Evolutionary conservation across 331 rosid genomes (phyloP).

Genomic region (Telfairia occidentalis): DNA sequence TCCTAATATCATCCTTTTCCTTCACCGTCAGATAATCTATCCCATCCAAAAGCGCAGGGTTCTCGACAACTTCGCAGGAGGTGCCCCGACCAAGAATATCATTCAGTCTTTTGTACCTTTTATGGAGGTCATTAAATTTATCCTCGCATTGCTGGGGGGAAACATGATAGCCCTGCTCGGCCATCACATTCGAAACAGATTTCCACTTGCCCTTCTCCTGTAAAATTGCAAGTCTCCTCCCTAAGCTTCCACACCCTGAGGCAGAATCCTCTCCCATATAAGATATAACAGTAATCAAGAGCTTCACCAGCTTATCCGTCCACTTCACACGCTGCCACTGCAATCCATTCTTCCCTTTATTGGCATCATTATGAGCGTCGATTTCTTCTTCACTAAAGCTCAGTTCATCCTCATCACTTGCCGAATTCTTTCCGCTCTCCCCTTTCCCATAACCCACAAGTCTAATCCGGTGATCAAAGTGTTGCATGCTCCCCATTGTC

Average conservation of each 20-base stretch:
- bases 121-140: slow-evolving; percentile 77
- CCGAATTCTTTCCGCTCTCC: slow-evolving; percentile 53
- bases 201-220: slow-evolving; percentile 91
- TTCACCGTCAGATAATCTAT: slow-evolving; percentile 49
- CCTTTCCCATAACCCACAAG: slow-evolving; percentile 40
- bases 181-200: slow-evolving; percentile 76
- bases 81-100: slow-evolving; percentile 86
- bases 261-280: slow-evolving; percentile 50
- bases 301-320: slow-evolving; percentile 83
- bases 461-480: slow-evolving; percentile 33
- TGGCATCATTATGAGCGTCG: slow-evolving; percentile 35
- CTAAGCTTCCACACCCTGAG: slow-evolving; percentile 34
- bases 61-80: slow-evolving; percentile 79
- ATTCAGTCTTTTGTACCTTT: slow-evolving; percentile 67
- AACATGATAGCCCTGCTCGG: slow-evolving; percentile 62
- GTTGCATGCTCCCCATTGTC: slow-evolving; percentile 42
- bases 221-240: slow-evolving; percentile 40
- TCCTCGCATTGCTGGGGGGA: slow-evolving; percentile 95
- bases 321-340: slow-evolving; percentile 83
- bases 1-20: slow-evolving; percentile 68
- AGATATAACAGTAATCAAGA: slow-evolving; percentile 69
- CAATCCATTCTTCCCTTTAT: slow-evolving; percentile 45
- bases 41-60: slow-evolving; percentile 54
- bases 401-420: slow-evolving; percentile 49
- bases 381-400: slow-evolving; percentile 50